These are phyloP conservation scores for Hyaloscypha bicolor DNA, from an alignment of 495 filamentous ascomycete genomes.

Conservation along the genomic window DNA sequence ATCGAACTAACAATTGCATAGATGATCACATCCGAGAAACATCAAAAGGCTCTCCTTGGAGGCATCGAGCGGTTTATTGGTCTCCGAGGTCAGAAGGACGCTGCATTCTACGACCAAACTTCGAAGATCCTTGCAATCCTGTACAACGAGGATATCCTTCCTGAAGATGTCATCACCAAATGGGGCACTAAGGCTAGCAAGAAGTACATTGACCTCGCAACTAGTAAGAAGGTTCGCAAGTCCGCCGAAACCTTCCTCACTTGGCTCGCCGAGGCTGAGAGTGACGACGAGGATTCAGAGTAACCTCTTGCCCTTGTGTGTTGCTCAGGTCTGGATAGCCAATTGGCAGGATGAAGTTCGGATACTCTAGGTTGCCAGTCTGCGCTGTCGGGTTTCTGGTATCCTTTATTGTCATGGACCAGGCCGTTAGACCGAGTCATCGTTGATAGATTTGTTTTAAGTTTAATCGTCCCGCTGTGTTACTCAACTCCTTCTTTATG, in stretches of 20 bases:
- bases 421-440: background rate
- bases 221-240: constrained; percentile 95
- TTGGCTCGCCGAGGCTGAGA: constrained; percentile 90
- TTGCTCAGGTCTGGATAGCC: background rate
- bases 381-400: background rate
- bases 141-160: constrained; percentile 85
- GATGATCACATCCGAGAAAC: constrained; percentile 86
- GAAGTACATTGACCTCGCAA: constrained; percentile 89
- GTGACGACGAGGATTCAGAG: constrained; percentile 70
- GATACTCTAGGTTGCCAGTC: background rate
- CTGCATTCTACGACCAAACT: constrained; percentile 75
- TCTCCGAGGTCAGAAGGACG: constrained; percentile 68
- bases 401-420: background rate
- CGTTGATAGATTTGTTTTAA: constrained; percentile 12
- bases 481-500: constrained; percentile 27
- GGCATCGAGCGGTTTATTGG: constrained; percentile 89
- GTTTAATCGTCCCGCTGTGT: constrained; percentile 7
- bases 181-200: constrained; percentile 96
- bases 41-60: constrained; percentile 97
- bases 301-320: constrained; percentile 26
- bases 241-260: constrained; percentile 89
- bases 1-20: constrained; percentile 44
- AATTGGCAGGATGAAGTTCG: background rate
- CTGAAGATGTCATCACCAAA: constrained; percentile 82
- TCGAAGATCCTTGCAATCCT: constrained; percentile 83